Percentiles rank a stretch among this genome's conserved stretches.
Conservation (phyloP, 495 filamentous ascomycete species). For the Neurospora pannonica region DNA sequence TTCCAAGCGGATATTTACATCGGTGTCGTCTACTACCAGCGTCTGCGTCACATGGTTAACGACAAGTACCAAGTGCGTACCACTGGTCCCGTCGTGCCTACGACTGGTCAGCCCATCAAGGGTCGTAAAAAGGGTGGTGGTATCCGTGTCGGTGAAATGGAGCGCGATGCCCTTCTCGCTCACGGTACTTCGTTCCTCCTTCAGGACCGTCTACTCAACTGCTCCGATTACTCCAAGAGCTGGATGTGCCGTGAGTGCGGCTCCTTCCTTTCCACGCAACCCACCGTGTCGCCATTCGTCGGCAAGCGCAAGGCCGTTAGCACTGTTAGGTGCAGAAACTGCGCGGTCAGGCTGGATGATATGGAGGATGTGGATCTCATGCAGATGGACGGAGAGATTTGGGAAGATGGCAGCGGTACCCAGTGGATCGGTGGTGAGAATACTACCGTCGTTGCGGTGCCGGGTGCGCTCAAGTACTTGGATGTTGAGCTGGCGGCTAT, state of each 20-base stretch:
- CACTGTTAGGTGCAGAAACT: slow-evolving; percentile 70
- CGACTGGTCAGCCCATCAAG: slow-evolving; percentile 95
- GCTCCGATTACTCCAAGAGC: slow-evolving; percentile 77
- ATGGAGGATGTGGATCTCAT: slow-evolving; percentile 46
- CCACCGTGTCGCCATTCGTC: slow-evolving; percentile 59
- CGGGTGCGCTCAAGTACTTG: slow-evolving; percentile 82
- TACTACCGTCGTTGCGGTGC: slow-evolving; percentile 83
- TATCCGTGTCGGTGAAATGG: slow-evolving; percentile 99
- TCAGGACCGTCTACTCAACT: slow-evolving; percentile 93
- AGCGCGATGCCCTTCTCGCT: slow-evolving; percentile 86
- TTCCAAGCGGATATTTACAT: slow-evolving; percentile 93
- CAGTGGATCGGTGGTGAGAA: slow-evolving; percentile 81
- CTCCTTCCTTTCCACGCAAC: slow-evolving; percentile 74
- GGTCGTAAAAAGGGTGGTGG: slow-evolving; percentile 91
- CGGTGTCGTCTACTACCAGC: slow-evolving; percentile 95
- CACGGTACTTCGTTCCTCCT: slow-evolving; percentile 92
- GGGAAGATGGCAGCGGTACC: slow-evolving; percentile 82
- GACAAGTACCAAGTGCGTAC: slow-evolving; percentile 99
- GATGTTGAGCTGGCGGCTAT: slow-evolving; percentile 89
- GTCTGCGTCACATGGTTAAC: slow-evolving; percentile 97
- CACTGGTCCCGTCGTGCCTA: slow-evolving; percentile 76
- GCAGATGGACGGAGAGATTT: slow-evolving; percentile 59
- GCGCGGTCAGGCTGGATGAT: slow-evolving; percentile 54
- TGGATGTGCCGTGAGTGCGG: slow-evolving; percentile 87
- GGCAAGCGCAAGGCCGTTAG: slow-evolving; percentile 47